phyloP scores from a whole-genome alignment of 495 filamentous ascomycete species.

The Hypoxylon cercidicola region DNA sequence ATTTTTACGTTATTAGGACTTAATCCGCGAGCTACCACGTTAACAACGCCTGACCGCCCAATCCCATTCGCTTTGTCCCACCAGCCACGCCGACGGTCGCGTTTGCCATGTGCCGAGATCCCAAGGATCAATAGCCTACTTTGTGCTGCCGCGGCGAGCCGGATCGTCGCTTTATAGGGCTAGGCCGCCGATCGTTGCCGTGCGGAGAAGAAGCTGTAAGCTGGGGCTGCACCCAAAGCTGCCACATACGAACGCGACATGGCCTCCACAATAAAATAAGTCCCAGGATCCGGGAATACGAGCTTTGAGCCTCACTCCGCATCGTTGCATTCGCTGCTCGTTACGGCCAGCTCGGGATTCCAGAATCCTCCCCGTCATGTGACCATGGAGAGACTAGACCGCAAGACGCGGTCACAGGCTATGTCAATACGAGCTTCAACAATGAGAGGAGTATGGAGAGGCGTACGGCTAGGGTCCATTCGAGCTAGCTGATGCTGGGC shows the following conservation, averaged over 20 bases:
- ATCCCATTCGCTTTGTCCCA: neutral
- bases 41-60: constrained; percentile 20
- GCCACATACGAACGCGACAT: constrained; percentile 16
- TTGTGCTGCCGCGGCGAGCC: neutral
- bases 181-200: constrained; percentile 38
- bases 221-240: constrained; percentile 20
- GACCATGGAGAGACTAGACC: constrained; percentile 37
- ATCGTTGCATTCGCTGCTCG: constrained; percentile 19
- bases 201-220: constrained; percentile 27
- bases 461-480: constrained; percentile 23
- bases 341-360: constrained; percentile 16
- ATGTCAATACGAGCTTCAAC: constrained; percentile 38
- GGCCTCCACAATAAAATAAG: constrained; percentile 10
- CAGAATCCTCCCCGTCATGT: constrained; percentile 30
- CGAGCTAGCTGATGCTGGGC: constrained; percentile 5
- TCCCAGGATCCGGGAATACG: constrained; percentile 31
- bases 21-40: constrained; percentile 23
- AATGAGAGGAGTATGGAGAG: constrained; percentile 3
- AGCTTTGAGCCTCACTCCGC: constrained; percentile 33
- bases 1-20: constrained; percentile 16
- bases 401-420: constrained; percentile 17
- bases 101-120: constrained; percentile 27
- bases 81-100: constrained; percentile 17
- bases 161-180: constrained; percentile 28
- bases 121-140: constrained; percentile 15